A percentile compares a stretch with the other conserved stretches of the same genome.
These are phyloP conservation scores for Hanseniaspora meyeri DNA, from an alignment of 805 yeast species.

Conservation along the genomic window DNA sequence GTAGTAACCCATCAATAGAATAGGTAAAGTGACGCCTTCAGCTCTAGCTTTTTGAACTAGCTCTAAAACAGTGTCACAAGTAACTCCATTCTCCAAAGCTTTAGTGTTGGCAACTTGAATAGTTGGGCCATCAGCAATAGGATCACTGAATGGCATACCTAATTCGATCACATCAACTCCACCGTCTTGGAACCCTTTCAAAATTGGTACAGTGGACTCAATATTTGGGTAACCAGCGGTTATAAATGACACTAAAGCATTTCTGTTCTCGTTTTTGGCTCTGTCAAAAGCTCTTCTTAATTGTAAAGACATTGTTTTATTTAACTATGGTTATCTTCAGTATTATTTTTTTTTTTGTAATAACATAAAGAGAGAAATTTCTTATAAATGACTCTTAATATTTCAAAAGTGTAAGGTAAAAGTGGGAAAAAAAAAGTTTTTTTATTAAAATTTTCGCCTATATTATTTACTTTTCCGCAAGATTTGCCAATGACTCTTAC, in stretches of 20 bases:
- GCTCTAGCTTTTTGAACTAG: conserved; percentile 63
- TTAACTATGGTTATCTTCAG: not conserved
- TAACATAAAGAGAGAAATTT: no score
- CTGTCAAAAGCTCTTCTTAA: conserved; percentile 44
- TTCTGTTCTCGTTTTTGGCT: conserved; percentile 54
- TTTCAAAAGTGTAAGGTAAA: no score
- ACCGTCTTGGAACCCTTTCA: conserved; percentile 82
- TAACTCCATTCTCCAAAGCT: conserved; percentile 77
- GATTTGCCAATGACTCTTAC: no score
- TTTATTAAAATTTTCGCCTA: no score
- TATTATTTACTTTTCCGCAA: no score
- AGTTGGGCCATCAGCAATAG: conserved; percentile 97
- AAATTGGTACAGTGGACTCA: conserved; percentile 75
- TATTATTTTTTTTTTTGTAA: not conserved
- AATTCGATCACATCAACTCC: conserved; percentile 92
- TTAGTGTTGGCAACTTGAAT: conserved; percentile 76
- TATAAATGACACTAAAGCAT: conserved; percentile 79
- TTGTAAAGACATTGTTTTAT: conserved; percentile 24
- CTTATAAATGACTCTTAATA: no score
- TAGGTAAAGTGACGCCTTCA: conserved; percentile 76
- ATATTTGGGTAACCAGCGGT: conserved; percentile 90
- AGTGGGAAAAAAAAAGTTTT: no score
- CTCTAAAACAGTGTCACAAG: conserved; percentile 56
- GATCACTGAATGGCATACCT: conserved; percentile 95
- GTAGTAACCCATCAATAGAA: conserved; percentile 93